phyloP scores from a whole-genome alignment of 306 rosid genomes.

The Potentilla sterilis region DNA sequence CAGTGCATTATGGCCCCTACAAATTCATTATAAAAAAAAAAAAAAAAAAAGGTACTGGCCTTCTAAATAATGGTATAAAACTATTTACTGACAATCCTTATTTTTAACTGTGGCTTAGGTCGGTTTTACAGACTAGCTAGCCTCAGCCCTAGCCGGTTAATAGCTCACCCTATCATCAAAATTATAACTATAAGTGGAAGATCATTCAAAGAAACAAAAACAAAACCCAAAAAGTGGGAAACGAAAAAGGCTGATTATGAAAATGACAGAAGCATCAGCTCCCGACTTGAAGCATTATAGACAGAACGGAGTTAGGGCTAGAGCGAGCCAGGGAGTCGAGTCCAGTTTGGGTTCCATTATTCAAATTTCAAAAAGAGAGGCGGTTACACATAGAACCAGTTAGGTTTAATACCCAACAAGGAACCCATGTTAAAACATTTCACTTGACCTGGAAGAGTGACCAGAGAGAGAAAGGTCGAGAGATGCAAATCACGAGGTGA shows the following conservation, averaged over 20 bases:
- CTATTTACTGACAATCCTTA: too few relatives aligned
- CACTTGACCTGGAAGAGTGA: too few relatives aligned
- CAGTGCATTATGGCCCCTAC: too few relatives aligned
- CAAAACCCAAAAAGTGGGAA: not conserved
- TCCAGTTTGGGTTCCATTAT: too few relatives aligned
- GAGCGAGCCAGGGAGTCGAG: too few relatives aligned
- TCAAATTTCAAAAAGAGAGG: too few relatives aligned
- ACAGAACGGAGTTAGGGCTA: conserved; percentile 2
- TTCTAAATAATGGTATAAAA: too few relatives aligned
- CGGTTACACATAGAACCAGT: not conserved
- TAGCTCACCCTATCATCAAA: not conserved
- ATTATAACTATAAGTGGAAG: not conserved
- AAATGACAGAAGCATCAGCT: not conserved
- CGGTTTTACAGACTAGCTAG: not conserved
- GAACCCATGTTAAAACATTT: not conserved
- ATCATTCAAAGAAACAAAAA: not conserved
- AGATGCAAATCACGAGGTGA: too few relatives aligned
- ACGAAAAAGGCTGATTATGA: not conserved
- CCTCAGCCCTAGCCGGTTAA: not conserved
- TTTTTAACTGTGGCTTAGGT: not conserved
- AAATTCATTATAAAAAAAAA: too few relatives aligned
- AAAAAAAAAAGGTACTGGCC: too few relatives aligned
- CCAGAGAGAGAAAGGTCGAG: too few relatives aligned
- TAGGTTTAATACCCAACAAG: conserved; percentile 4
- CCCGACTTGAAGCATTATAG: not conserved